phyloP scores from a whole-genome alignment of 2,329 filamentous ascomycete species.

The Chaetomium sp. region DNA sequence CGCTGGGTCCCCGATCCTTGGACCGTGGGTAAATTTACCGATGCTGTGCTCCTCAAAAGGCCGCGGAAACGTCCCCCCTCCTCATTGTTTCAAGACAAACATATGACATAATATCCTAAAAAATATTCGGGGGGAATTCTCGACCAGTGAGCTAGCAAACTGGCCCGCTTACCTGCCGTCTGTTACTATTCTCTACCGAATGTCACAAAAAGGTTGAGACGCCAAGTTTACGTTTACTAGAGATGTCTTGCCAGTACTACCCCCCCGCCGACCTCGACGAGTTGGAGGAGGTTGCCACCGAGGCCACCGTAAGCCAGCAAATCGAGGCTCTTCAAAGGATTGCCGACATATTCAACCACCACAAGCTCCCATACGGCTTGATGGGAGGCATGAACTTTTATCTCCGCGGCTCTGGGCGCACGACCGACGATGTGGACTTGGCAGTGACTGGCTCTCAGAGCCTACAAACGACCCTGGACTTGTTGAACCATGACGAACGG shows the following conservation, averaged over 20 bases:
- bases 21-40: background rate
- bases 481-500: constrained; percentile 10
- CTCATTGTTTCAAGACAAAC: background rate
- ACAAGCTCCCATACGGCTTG: constrained; percentile 7
- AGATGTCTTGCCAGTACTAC: constrained; percentile 13
- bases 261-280: constrained; percentile 13
- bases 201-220: background rate
- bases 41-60: background rate
- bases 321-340: constrained; percentile 2
- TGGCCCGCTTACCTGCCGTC: background rate
- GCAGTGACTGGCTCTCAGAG: constrained; percentile 8
- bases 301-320: background rate
- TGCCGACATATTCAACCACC: constrained; percentile 8
- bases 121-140: background rate
- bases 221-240: background rate
- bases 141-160: background rate
- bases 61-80: background rate
- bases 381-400: constrained; percentile 17
- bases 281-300: constrained; percentile 7
- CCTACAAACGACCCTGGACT: background rate
- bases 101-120: background rate
- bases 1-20: too few relatives aligned
- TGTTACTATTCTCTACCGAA: background rate
- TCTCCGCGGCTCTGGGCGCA: constrained; percentile 10
- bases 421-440: constrained; percentile 8